Percentiles rank a stretch among this genome's conserved stretches.
phyloP scores from a whole-genome alignment of 371 early-diverging fungal species.

The Saksenaea vasiformis region DNA sequence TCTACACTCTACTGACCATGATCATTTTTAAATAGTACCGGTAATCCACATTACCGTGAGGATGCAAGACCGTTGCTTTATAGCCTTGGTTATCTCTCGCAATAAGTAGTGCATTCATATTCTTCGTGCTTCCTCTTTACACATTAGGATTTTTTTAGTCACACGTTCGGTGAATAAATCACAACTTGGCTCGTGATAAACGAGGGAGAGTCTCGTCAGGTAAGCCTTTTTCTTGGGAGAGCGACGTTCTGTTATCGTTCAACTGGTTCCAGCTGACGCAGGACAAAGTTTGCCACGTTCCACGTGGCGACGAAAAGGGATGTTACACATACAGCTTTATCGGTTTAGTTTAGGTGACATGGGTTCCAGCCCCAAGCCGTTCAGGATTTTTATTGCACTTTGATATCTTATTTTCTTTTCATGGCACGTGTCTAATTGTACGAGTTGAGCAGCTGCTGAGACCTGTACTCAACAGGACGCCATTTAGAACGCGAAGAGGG shows the following conservation, averaged over 20 bases:
- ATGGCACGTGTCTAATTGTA: background rate
- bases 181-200: too few species aligned
- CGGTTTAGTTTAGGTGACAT: background rate
- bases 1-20: too few species aligned
- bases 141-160: too few species aligned
- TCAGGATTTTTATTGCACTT: background rate
- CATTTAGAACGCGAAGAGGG: background rate
- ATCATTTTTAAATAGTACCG: too few species aligned
- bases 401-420: background rate
- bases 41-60: too few species aligned
- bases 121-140: too few species aligned
- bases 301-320: background rate
- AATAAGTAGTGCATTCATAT: too few species aligned
- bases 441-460: background rate
- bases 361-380: constrained; percentile 1
- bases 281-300: constrained; percentile 7
- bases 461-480: background rate
- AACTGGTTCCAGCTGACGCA: background rate
- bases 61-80: too few species aligned
- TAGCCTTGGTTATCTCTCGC: too few species aligned
- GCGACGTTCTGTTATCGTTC: background rate
- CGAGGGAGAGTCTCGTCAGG: too few species aligned
- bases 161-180: too few species aligned
- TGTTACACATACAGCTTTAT: background rate
- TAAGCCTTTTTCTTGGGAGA: background rate